Percentiles rank a stretch among this genome's conserved stretches.
Evolutionary conservation across 306 rosid species (phyloP).

Genomic region (Castanea sativa): DNA sequence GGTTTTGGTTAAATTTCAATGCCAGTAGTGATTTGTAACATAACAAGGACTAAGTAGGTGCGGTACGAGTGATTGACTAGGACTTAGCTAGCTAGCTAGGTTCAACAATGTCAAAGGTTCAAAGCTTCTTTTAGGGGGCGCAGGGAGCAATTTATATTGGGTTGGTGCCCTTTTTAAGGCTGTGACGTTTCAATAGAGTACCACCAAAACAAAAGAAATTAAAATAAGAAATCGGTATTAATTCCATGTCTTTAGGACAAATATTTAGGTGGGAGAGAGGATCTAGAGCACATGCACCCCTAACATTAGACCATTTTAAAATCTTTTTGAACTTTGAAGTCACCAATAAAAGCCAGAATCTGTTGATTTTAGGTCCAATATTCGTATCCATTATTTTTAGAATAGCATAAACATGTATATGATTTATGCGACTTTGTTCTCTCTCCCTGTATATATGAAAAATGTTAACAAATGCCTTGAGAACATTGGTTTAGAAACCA

Average conservation of each 20-base stretch:
- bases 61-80: too few species aligned
- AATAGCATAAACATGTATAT: slow-evolving; percentile 3
- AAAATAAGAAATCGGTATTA: not conserved
- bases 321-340: not conserved
- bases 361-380: slow-evolving; percentile 23
- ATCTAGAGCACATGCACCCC: slow-evolving; percentile 12
- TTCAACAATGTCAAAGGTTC: too few species aligned
- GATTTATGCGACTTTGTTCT: not conserved
- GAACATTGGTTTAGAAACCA: too few species aligned
- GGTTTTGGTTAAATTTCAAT: too few species aligned
- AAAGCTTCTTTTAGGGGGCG: too few species aligned
- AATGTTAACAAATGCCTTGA: accelerated
- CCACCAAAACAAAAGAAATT: not conserved
- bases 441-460: too few species aligned
- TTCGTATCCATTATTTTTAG: slow-evolving; percentile 18
- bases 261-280: not conserved
- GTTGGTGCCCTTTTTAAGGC: too few species aligned
- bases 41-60: too few species aligned
- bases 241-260: slow-evolving; percentile 12
- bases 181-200: not conserved
- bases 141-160: too few species aligned
- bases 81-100: too few species aligned
- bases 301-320: slow-evolving; percentile 4
- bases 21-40: too few species aligned
- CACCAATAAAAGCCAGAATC: not conserved